phyloP scores from a whole-genome alignment of 2,329 filamentous ascomycete species.

The Fusarium sp. region DNA sequence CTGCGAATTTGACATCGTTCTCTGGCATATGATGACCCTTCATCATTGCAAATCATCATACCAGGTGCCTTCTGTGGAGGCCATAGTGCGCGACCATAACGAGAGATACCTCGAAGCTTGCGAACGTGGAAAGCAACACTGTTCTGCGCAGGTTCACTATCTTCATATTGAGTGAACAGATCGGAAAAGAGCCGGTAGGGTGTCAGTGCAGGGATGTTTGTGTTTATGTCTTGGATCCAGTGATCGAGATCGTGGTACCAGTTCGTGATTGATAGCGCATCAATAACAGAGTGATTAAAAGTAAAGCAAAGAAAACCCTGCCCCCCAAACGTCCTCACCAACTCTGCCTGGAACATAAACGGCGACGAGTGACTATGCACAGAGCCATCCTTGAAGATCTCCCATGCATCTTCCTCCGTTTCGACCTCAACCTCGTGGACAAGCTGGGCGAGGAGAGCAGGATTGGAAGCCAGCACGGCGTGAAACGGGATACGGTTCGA shows the following conservation, averaged over 20 bases:
- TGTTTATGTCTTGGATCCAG: constrained; percentile 40
- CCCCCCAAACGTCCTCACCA: constrained; percentile 39
- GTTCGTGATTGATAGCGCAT: constrained; percentile 49
- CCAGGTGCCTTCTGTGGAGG: constrained; percentile 49
- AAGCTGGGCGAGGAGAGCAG: constrained; percentile 42
- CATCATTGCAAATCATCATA: constrained; percentile 50
- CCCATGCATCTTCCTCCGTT: constrained; percentile 37
- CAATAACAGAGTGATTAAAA: constrained; percentile 52
- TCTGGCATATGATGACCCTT: constrained; percentile 21
- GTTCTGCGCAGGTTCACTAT: constrained; percentile 44
- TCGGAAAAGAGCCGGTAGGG: constrained; percentile 50
- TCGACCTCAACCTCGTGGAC: constrained; percentile 41
- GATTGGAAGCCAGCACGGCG: constrained; percentile 39
- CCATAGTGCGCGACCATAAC: constrained; percentile 48
- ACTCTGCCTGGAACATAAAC: constrained; percentile 48
- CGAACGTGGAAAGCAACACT: constrained; percentile 47
- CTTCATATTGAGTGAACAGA: constrained; percentile 47
- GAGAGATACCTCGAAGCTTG: constrained; percentile 51
- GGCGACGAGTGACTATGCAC: constrained; percentile 29
- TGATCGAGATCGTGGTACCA: constrained; percentile 50
- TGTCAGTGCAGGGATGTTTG: constrained; percentile 37
- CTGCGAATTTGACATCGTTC: constrained; percentile 41
- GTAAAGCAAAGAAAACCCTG: constrained; percentile 44
- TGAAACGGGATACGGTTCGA: constrained; percentile 42
- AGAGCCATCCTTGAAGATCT: constrained; percentile 36